A percentile compares a stretch with the other conserved stretches of the same genome.
These are phyloP conservation scores for Blastocladiella emersonii DNA, from an alignment of 371 early-diverging fungal genomes.

Conservation along the genomic window DNA sequence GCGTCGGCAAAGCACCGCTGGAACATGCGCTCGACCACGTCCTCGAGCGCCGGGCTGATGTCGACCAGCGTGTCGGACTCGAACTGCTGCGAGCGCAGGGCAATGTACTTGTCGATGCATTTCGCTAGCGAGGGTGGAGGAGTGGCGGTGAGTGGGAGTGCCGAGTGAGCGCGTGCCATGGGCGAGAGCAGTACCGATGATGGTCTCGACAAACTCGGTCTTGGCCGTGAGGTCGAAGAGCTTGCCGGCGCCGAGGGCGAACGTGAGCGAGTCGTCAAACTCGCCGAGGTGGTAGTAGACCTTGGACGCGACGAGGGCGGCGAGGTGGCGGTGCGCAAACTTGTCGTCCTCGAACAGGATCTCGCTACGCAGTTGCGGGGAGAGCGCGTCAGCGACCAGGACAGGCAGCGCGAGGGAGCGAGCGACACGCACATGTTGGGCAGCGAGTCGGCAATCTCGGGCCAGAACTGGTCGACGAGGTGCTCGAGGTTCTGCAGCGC, in stretches of 20 bases:
- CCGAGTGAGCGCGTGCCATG: too few relatives aligned
- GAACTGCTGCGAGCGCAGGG: slow-evolving; percentile 34
- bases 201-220: slow-evolving; percentile 83
- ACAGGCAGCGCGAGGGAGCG: too few relatives aligned
- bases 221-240: slow-evolving; percentile 64
- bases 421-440: slow-evolving; percentile 63
- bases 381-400: neutral
- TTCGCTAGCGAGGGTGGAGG: too few relatives aligned
- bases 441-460: slow-evolving; percentile 88
- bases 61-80: slow-evolving; percentile 26
- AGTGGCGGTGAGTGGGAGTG: too few relatives aligned
- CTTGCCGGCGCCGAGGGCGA: slow-evolving; percentile 88
- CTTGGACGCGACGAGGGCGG: slow-evolving; percentile 92
- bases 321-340: slow-evolving; percentile 72
- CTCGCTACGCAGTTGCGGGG: slow-evolving; percentile 62
- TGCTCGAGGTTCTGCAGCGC: slow-evolving; percentile 76
- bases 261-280: slow-evolving; percentile 81
- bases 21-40: slow-evolving; percentile 87
- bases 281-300: slow-evolving; percentile 89
- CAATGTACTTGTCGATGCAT: slow-evolving; percentile 89
- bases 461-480: slow-evolving; percentile 90
- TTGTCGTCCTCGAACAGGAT: slow-evolving; percentile 78
- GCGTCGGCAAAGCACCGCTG: slow-evolving; percentile 68
- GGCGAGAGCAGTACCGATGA: slow-evolving; percentile 47
- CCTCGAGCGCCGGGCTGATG: slow-evolving; percentile 65